These are phyloP conservation scores for Stagonosporopsis chrysanthemi DNA, from an alignment of 2,329 filamentous ascomycete species.

Conservation along the genomic window DNA sequence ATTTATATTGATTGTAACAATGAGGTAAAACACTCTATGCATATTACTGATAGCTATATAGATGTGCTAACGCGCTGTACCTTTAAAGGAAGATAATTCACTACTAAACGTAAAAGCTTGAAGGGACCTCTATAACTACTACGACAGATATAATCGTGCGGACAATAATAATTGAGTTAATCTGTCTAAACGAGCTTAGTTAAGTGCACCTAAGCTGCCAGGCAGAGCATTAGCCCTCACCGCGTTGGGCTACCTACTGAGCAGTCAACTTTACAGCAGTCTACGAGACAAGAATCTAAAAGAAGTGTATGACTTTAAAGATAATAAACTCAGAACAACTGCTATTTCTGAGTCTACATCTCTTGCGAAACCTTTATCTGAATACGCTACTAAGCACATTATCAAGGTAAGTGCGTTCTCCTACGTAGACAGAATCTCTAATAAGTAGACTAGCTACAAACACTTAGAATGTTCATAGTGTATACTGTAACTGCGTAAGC, in stretches of 20 bases:
- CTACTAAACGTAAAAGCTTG: not conserved
- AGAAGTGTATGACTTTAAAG: conserved; percentile 1
- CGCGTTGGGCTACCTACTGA: not conserved
- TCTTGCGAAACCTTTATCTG: not conserved
- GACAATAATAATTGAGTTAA: too few species aligned
- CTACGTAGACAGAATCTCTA: too few species aligned
- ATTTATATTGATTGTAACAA: not conserved
- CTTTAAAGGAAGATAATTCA: not conserved
- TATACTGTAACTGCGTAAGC: too few species aligned
- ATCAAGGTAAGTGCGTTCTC: not conserved
- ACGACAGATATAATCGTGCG: too few species aligned
- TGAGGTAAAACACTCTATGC: not conserved
- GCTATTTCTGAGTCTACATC: not conserved
- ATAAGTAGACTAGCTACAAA: too few species aligned
- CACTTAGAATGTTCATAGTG: too few species aligned
- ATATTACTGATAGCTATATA: not conserved
- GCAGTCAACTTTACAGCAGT: not conserved
- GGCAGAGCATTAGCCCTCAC: not conserved
- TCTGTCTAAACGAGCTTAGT: not conserved
- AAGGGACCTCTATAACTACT: not conserved
- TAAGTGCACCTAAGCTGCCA: not conserved
- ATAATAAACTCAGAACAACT: not conserved
- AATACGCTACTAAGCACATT: not conserved
- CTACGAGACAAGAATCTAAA: not conserved
- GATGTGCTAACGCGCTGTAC: not conserved